Percentiles rank a stretch among this genome's conserved stretches.
These are phyloP conservation scores for Thymus mandschuricus DNA, from an alignment of 257 asterid species.

Conservation along the genomic window DNA sequence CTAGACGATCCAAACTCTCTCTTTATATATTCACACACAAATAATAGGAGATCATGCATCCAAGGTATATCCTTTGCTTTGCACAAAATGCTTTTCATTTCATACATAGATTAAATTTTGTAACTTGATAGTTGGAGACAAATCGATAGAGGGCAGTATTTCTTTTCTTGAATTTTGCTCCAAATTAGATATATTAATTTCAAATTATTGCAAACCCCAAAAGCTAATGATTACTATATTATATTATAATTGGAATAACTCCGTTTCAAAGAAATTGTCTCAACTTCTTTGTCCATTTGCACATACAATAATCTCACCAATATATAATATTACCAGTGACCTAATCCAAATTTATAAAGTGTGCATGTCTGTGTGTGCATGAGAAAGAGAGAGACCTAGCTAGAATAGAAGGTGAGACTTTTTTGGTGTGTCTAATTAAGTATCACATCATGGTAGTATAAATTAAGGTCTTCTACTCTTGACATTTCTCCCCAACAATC, in stretches of 20 bases:
- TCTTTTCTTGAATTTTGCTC: constrained; percentile 41
- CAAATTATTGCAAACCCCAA: constrained; percentile 44
- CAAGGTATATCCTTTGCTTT: too few relatives aligned
- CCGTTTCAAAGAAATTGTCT: constrained; percentile 33
- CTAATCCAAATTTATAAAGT: constrained; percentile 57
- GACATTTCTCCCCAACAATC: constrained; percentile 38
- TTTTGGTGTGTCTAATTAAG: constrained; percentile 40
- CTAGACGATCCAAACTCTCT: too few relatives aligned
- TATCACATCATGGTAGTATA: constrained; percentile 55
- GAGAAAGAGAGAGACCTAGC: not conserved
- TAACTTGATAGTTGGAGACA: constrained; percentile 40
- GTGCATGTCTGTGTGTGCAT: constrained; percentile 5
- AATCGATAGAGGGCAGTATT: constrained; percentile 39
- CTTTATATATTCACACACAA: too few relatives aligned
- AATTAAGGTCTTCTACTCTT: constrained; percentile 59
- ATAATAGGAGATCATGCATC: too few relatives aligned
- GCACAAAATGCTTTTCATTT: too few relatives aligned
- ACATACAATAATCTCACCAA: not conserved
- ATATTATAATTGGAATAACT: constrained; percentile 8
- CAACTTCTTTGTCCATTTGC: constrained; percentile 41
- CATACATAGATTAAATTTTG: too few relatives aligned
- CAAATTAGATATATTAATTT: constrained; percentile 2
- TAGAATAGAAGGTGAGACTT: constrained; percentile 37
- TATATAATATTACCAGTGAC: constrained; percentile 35
- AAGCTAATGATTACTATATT: constrained; percentile 15